Percentiles rank a stretch among this genome's conserved stretches.
Conservation (phyloP, 2,329 filamentous ascomycete genomes). For the Ophiostoma sp. region DNA sequence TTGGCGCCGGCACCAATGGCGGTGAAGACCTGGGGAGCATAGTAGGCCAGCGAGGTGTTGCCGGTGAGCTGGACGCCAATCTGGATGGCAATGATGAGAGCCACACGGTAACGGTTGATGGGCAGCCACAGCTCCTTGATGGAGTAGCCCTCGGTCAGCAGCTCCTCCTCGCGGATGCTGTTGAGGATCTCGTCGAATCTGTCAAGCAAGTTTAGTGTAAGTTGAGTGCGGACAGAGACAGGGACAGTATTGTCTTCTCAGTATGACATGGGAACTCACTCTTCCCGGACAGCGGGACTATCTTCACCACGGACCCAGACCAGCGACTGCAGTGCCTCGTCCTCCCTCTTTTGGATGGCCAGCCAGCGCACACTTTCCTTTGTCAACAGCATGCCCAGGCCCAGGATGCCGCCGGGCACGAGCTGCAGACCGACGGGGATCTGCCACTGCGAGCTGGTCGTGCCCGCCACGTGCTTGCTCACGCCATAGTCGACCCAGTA, state of each 20-base stretch:
- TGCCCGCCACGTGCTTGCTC: conserved; percentile 55
- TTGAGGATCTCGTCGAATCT: conserved; percentile 60
- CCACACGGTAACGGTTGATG: conserved; percentile 49
- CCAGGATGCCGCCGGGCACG: conserved; percentile 66
- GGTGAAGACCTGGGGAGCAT: conserved; percentile 57
- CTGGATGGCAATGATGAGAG: neutral
- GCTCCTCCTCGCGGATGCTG: conserved; percentile 65
- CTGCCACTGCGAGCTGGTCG: conserved; percentile 53
- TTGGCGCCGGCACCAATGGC: conserved; percentile 49
- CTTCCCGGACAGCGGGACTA: conserved; percentile 40
- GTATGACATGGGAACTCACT: conserved; percentile 46
- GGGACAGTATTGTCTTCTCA: no score
- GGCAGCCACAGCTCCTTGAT: conserved; percentile 35
- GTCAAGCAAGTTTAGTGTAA: no score
- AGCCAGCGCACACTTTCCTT: conserved; percentile 74
- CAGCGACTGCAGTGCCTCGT: conserved; percentile 47
- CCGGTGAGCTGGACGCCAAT: conserved; percentile 41
- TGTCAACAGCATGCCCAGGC: conserved; percentile 63
- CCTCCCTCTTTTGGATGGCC: conserved; percentile 59
- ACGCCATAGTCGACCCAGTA: conserved; percentile 64
- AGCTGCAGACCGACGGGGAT: conserved; percentile 66
- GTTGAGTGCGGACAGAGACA: no score
- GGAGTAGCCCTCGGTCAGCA: conserved; percentile 36
- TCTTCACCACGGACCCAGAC: neutral
- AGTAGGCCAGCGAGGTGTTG: conserved; percentile 56